Base-by-base conservation (phyloP, 495 filamentous ascomycete species). In the Xylaria acuta region DNA sequence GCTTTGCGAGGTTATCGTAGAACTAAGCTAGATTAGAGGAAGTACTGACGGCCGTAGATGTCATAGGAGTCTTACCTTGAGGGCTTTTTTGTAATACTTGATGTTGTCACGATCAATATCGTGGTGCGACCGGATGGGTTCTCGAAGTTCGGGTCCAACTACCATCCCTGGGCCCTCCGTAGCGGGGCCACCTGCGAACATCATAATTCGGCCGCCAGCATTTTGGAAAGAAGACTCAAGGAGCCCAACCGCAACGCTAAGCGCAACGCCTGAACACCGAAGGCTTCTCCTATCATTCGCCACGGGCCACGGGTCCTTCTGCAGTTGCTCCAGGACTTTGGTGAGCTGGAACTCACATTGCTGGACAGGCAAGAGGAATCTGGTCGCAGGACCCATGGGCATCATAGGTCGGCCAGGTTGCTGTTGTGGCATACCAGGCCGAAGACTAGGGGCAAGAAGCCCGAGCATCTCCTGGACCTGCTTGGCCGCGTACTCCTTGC, bases 391-490 rank as follows among this genome's bases (percentile, higher is more conserved):
- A 43, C 93, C 93, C 81, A 93, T 90, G 12, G 91, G 90, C 47
- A 90, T 81, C 76, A 85, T 79, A 63, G 93, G 90, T 71, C 94
- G 90, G 62, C 92, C 93, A 65, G 84, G 82, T 34, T 81, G 84
- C 81, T 93, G 93, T 71, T 89, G 88, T 53, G 92, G 94, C 84
- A 94, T 89, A 67, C 91, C 92, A 2, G 94, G 95, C 69, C 97
- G 90, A 60, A 93, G 72, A 45, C 89, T 90, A 20, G 90, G 84
- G 20, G 88, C 84, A 36, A 90, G 82, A 54, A 97, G 87, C 27
- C 95, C 97, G 27, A 99, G 90, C 97, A 99, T 99, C 79, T 99
- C 97, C 80, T 98, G 96, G 18, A 99, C 95, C 79, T 98, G 94
- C 82, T 98, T 98, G 65, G 94, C 92, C 30, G 89, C 86, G 81